Evolutionary conservation across 2,329 filamentous ascomycete species (phyloP), one percentile per base, ranked within the genome.

Genomic region (Colletotrichum truncatum): DNA sequence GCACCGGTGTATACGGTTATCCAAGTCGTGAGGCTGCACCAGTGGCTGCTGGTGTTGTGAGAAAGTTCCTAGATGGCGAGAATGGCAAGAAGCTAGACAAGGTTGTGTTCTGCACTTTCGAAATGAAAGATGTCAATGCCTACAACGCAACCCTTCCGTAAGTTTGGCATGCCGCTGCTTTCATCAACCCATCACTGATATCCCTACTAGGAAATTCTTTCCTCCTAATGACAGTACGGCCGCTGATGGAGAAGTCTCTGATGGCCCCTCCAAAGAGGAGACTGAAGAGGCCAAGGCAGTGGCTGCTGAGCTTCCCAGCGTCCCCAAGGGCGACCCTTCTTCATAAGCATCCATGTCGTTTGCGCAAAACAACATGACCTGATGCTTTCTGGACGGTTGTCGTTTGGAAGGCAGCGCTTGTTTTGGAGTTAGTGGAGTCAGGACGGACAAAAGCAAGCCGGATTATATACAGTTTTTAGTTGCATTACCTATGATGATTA

Each of bases 1-100:
- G 94, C 73, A 98, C 95, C 1, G 96, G 95, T 0, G 77, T 97
- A 1, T 98, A 97, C 74, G 93, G 93, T 1, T 98, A 97, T 74
- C 95, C 95, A 0, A 92, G 88, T 70, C 68, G 74, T 1, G 85
- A 89, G 39, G 96, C 95, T 1, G 93, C 93, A 0, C 76, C 82
- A n/a, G 84, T 91, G 9, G 96, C 93, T 1, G 84, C 91, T 55
- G 81, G 85, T 30, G 77, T 86, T 1, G 85, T 90, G 9, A 82
- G 85, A 58, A 74, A 78, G 34, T 90, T 88, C 67, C 72, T 91
- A n/a, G 81, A 84, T 16, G 74, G 78, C 4, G 70, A 81, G 4
- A 71, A 81, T 11, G 82, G 81, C 2, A 62, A 73, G 21, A 85
- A 83, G 70, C 76, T 98, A 28, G 87, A 93, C 45, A 87, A 88